Evolutionary conservation across 2,329 filamentous ascomycete species (phyloP), one percentile per base, ranked within the genome.

Genomic region (Fusarium penzigii): DNA sequence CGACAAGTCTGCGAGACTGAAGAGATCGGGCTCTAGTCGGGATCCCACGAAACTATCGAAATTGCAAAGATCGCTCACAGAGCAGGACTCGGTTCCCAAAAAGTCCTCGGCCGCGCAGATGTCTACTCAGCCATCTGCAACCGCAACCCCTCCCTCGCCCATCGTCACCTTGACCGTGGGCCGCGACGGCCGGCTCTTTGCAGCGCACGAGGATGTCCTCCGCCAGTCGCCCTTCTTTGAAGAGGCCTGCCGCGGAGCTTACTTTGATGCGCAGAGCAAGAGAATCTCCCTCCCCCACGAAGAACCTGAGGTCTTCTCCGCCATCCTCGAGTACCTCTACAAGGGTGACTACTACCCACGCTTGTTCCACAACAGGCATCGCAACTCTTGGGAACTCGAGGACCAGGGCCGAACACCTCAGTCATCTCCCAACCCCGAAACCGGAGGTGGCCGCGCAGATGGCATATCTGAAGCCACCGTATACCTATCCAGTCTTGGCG

Each of bases 311-410:
- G 84, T 95, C 72, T 90, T 97, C 75, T 95, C 91, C 71, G 92
- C 89, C 68, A 81, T 97, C 67, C 90, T 97, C 77, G 92, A 97
- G 79, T 97, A 92, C 73, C 85, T 97, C 63, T 97, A 97, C 87
- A 96, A 95, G 80, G 91, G 90, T 63, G 92, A 96, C 81, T 96
- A 96, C 78, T 94, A 89, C 74, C 92, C 92, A 51, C 89, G 91
- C 73, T 81, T 97, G 77, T 70, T 96, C 64, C 90, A 91, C 74
- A 89, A 90, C 83, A 91, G 89, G 81, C 86, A 87, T 73, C 88
- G 85, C 70, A 87, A 90, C 79, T 88, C 87, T 77, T 96, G 90
- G 89, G 86, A 90, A 72, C 89, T 96, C 76, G 91, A 96, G 82
- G 88, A 89, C 72, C 62, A 67, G 42, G 62, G 55, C 52, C 58